Evolutionary conservation across 805 yeast genomes (phyloP).

Genomic region (Sungouiozyma intestinalis): DNA sequence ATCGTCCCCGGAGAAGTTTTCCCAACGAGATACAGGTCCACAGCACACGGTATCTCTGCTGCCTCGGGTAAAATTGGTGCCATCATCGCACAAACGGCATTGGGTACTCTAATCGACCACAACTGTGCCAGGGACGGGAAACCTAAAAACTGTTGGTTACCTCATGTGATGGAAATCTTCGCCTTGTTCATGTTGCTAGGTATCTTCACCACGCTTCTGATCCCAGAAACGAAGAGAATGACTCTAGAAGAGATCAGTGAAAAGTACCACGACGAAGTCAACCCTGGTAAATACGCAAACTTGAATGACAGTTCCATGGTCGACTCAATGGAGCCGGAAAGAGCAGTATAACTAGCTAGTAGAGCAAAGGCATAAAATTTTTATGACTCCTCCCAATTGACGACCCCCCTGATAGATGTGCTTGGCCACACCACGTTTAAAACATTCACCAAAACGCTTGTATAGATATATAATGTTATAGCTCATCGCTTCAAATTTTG

Average conservation of each 20-base stretch:
- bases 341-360: not conserved
- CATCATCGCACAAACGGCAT: slow-evolving; percentile 77
- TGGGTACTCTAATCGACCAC: slow-evolving; percentile 76
- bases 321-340: not conserved
- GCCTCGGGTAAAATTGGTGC: slow-evolving; percentile 91
- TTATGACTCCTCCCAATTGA: too few relatives aligned
- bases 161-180: slow-evolving; percentile 88
- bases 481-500: not conserved
- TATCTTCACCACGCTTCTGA: slow-evolving; percentile 47
- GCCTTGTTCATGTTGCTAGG: slow-evolving; percentile 88
- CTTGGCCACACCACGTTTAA: too few relatives aligned
- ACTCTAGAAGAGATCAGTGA: slow-evolving; percentile 79
- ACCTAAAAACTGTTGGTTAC: slow-evolving; percentile 61
- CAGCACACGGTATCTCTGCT: slow-evolving; percentile 93
- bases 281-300: slow-evolving; percentile 27
- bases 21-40: slow-evolving; percentile 93
- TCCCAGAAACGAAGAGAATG: slow-evolving; percentile 89
- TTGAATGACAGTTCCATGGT: not conserved
- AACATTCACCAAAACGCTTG: too few relatives aligned
- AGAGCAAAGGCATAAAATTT: too few relatives aligned
- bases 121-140: slow-evolving; percentile 51
- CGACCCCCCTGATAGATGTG: too few relatives aligned
- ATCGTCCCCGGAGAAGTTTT: slow-evolving; percentile 83
- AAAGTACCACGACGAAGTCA: slow-evolving; percentile 72
- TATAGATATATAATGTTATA: not conserved